phyloP scores from a whole-genome alignment of 2,329 filamentous ascomycete species.

The Neophaeococcomyces mojaviensis region DNA sequence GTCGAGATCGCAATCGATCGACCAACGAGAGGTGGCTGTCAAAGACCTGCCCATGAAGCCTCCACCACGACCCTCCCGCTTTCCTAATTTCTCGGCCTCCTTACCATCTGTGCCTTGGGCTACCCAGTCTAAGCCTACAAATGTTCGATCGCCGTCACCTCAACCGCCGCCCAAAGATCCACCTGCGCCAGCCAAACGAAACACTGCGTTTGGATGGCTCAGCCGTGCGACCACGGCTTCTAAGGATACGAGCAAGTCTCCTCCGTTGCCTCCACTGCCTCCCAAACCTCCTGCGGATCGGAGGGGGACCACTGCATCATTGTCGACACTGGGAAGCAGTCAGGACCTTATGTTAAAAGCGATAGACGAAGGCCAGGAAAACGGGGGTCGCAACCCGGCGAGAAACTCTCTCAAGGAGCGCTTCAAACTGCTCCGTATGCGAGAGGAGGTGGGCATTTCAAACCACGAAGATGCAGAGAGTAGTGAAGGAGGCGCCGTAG shows the following conservation, averaged over 20 bases:
- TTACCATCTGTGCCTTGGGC: slow-evolving; percentile 67
- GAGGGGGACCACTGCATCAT: slow-evolving; percentile 72
- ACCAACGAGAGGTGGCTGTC: slow-evolving; percentile 30
- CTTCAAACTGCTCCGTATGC: slow-evolving; percentile 68
- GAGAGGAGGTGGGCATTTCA: slow-evolving; percentile 60
- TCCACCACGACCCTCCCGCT: slow-evolving; percentile 51
- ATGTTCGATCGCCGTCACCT: slow-evolving; percentile 26
- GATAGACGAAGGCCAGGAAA: slow-evolving; percentile 59
- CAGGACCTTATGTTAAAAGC: slow-evolving; percentile 70
- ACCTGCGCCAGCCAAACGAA: slow-evolving; percentile 61
- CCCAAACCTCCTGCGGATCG: slow-evolving; percentile 51
- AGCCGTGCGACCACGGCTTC: slow-evolving; percentile 30
- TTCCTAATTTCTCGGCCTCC: slow-evolving; percentile 63
- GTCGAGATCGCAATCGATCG: slow-evolving; percentile 29
- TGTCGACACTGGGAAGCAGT: slow-evolving; percentile 71
- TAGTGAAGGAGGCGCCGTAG: slow-evolving; percentile 34
- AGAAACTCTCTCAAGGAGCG: slow-evolving; percentile 66
- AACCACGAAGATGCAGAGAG: slow-evolving; percentile 44
- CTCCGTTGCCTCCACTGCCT: slow-evolving; percentile 40
- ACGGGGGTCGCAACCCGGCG: slow-evolving; percentile 39
- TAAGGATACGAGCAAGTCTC: slow-evolving; percentile 63
- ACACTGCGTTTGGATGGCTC: slow-evolving; percentile 64
- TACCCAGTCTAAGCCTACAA: slow-evolving; percentile 30
- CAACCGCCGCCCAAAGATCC: slow-evolving; percentile 20
- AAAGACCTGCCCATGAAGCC: slow-evolving; percentile 27